Evolutionary conservation across 306 rosid species (phyloP).

Genomic region (Quercus dentata): DNA sequence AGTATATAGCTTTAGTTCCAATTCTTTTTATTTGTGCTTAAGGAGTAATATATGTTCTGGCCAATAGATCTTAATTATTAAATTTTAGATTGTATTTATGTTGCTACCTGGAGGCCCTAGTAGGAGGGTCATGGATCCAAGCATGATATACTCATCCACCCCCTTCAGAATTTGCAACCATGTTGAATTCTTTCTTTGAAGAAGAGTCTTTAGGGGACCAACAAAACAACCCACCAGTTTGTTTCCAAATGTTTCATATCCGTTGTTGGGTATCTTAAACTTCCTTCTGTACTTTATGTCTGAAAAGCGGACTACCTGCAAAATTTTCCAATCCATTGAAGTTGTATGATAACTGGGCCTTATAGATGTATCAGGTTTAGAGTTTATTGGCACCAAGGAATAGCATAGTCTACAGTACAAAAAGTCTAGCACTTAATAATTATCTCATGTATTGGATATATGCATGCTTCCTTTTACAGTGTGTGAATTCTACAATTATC

Average conservation of each 20-base stretch:
- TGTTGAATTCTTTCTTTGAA: neutral
- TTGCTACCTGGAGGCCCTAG: neutral
- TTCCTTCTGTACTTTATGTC: neutral
- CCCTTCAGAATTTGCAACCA: neutral
- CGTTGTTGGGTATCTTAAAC: neutral
- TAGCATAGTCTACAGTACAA: too few relatives aligned
- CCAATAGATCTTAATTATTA: neutral
- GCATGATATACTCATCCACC: constrained; percentile 4
- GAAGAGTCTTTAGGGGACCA: neutral
- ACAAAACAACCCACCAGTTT: neutral
- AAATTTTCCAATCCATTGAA: neutral
- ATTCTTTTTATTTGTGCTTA: too few relatives aligned
- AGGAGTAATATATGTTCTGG: neutral
- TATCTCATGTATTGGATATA: too few relatives aligned
- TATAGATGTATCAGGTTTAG: neutral
- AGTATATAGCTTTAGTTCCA: too few relatives aligned
- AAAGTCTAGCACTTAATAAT: too few relatives aligned
- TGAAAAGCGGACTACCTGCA: constrained; percentile 4
- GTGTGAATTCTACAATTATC: too few relatives aligned
- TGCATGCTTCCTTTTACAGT: too few relatives aligned
- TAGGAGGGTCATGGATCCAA: constrained; percentile 1
- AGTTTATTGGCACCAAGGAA: too few relatives aligned
- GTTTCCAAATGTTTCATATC: constrained; percentile 10
- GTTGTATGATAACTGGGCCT: neutral
- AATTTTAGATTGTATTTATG: neutral